A percentile compares a stretch with the other conserved stretches of the same genome.
phyloP scores from a whole-genome alignment of 2,329 filamentous ascomycete species.

The Cadophora sp. region DNA sequence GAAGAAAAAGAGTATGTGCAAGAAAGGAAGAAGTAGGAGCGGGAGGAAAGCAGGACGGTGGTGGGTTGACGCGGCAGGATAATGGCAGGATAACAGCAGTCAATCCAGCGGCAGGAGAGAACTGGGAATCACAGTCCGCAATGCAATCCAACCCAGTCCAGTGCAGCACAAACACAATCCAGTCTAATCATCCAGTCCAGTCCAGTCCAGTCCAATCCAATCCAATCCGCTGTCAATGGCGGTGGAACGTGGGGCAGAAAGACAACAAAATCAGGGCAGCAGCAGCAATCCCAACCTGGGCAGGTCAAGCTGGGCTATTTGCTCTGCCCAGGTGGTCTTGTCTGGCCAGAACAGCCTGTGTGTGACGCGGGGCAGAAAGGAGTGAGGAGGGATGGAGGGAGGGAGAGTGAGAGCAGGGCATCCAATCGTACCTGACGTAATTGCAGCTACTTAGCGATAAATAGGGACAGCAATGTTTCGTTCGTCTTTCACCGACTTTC shows the following conservation, averaged over 20 bases:
- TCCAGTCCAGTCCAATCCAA: background rate
- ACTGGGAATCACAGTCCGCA: background rate
- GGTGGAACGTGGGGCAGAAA: slow-evolving; percentile 20
- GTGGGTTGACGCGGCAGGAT: background rate
- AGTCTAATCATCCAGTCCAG: background rate
- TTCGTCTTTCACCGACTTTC: slow-evolving; percentile 8
- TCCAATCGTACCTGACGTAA: slow-evolving; percentile 22
- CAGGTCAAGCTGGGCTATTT: no score
- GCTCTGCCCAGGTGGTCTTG: background rate
- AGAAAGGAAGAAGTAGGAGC: background rate
- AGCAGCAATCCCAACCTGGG: background rate
- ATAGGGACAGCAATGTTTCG: no score
- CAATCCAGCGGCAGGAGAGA: no score
- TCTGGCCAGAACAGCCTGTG: slow-evolving; percentile 14
- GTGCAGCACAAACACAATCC: no score
- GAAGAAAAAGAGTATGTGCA: background rate
- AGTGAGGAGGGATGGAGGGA: background rate
- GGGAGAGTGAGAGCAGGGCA: background rate
- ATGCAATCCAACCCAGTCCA: no score
- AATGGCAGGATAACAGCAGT: background rate
- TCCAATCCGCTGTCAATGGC: slow-evolving; percentile 5
- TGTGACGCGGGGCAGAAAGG: slow-evolving; percentile 8
- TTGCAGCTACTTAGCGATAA: background rate
- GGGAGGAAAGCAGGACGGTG: background rate
- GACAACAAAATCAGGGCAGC: background rate